Evolutionary conservation across 805 yeast genomes (phyloP).

Genomic region (Candida nanaspora): DNA sequence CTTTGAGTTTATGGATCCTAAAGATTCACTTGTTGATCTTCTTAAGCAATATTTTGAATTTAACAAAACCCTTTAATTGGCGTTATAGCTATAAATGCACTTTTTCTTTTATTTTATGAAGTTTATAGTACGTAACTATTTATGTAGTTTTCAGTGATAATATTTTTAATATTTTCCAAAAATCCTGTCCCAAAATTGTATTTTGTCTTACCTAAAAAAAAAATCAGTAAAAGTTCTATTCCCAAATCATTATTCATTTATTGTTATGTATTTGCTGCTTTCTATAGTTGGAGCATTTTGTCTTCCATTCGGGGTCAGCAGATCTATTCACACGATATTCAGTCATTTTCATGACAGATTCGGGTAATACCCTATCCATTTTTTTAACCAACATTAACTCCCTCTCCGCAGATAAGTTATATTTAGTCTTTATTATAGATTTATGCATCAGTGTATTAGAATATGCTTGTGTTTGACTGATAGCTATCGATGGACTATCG

Average conservation of each 20-base stretch:
- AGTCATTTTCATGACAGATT: not conserved
- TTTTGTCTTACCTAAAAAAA: not conserved
- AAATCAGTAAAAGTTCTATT: too few species aligned
- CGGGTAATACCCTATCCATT: not conserved
- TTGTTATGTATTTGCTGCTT: not conserved
- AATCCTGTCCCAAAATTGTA: not conserved
- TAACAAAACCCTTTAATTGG: slow-evolving; percentile 2
- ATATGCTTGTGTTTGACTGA: not conserved
- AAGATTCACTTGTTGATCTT: slow-evolving; percentile 4
- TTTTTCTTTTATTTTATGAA: too few species aligned
- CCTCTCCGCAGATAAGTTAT: not conserved
- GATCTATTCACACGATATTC: not conserved
- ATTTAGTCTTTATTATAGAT: not conserved
- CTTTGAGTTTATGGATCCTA: slow-evolving; percentile 1
- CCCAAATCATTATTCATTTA: too few species aligned
- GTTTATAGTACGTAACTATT: too few species aligned
- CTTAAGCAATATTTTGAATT: slow-evolving; percentile 5
- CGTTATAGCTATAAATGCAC: too few species aligned
- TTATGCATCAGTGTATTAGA: not conserved
- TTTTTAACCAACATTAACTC: not conserved
- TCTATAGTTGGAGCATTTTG: not conserved
- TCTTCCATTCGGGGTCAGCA: not conserved
- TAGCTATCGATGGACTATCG: not conserved
- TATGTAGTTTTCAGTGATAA: too few species aligned
- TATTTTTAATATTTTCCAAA: too few species aligned